Evolutionary conservation across 345 rosid genomes (phyloP).

Genomic region (Sonneratia alba): DNA sequence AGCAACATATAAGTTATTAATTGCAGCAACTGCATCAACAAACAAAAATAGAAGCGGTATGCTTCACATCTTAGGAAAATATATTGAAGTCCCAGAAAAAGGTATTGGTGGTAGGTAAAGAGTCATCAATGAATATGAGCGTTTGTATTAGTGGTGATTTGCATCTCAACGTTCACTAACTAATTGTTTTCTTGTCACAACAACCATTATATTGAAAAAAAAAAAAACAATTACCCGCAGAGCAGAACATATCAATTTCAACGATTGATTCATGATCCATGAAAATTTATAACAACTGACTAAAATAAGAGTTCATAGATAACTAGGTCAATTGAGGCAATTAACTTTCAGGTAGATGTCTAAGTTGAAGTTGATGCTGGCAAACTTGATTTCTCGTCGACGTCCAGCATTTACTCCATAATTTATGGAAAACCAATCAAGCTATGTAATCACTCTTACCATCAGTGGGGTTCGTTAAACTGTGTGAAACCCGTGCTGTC

Average conservation of each 20-base stretch:
- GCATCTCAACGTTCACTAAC: neutral
- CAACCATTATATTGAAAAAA: neutral
- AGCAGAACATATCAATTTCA: neutral
- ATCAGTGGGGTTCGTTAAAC: constrained; percentile 61
- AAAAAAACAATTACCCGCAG: no score
- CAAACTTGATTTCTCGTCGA: neutral
- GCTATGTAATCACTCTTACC: constrained; percentile 32
- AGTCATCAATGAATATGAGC: neutral
- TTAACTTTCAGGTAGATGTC: neutral
- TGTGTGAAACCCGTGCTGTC: constrained; percentile 38
- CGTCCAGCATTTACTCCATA: neutral
- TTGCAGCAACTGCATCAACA: constrained; percentile 64
- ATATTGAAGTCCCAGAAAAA: neutral
- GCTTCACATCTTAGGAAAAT: neutral
- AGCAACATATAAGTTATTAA: constrained; percentile 58
- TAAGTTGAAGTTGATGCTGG: neutral
- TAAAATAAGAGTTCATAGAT: neutral
- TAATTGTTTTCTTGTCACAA: neutral
- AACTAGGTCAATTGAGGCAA: neutral
- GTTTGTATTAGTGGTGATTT: no score
- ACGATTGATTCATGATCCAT: neutral
- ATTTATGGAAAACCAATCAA: neutral
- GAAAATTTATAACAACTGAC: neutral
- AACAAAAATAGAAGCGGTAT: neutral
- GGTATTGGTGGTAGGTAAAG: neutral